phyloP scores from a whole-genome alignment of 495 filamentous ascomycete genomes.

The Xylaria scruposa region DNA sequence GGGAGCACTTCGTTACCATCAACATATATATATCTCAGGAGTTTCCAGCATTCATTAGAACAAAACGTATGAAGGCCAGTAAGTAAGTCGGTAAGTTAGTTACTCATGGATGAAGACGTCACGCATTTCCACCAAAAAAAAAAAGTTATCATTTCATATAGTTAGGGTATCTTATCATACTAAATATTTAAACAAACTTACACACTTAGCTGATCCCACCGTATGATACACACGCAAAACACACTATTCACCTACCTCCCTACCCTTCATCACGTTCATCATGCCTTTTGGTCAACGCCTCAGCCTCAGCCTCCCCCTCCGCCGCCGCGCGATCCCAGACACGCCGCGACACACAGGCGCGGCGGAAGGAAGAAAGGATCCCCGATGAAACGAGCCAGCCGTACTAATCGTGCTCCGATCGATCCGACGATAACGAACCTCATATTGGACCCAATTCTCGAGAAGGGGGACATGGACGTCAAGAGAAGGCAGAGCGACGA shows the following conservation, averaged over 20 bases:
- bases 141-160: too few relatives aligned
- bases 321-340: not conserved
- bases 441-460: conserved; percentile 49
- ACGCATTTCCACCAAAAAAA: too few relatives aligned
- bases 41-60: too few relatives aligned
- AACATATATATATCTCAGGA: not conserved
- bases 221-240: too few relatives aligned
- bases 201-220: not conserved
- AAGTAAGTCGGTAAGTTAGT: too few relatives aligned
- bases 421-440: conserved; percentile 56
- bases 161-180: not conserved
- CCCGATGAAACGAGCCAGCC: conserved; percentile 28
- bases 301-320: not conserved
- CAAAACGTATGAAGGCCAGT: too few relatives aligned
- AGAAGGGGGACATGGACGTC: conserved; percentile 43
- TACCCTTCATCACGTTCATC: not conserved
- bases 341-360: too few relatives aligned
- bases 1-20: not conserved
- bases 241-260: not conserved
- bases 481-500: conserved; percentile 61
- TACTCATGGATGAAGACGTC: too few relatives aligned
- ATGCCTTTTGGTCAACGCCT: not conserved
- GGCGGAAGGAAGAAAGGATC: not conserved
- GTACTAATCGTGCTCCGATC: conserved; percentile 40
- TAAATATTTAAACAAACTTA: not conserved